These are phyloP conservation scores for Leucosporidium scottii DNA, from an alignment of 768 basidiomycete species.

Conservation along the genomic window DNA sequence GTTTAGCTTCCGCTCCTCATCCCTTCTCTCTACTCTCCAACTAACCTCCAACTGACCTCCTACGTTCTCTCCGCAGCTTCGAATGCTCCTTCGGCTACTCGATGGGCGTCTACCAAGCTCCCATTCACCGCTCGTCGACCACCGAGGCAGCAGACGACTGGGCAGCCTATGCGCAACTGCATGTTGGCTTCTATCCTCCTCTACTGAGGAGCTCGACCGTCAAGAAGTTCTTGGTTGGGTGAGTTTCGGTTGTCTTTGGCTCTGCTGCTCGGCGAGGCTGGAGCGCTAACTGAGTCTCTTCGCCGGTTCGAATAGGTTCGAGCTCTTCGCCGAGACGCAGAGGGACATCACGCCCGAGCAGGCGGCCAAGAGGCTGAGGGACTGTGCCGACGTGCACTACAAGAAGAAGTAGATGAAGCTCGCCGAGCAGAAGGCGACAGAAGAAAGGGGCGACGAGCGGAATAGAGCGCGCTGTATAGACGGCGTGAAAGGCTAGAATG, in stretches of 20 bases:
- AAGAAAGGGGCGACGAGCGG: too few species aligned
- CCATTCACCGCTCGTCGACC: conserved; percentile 40
- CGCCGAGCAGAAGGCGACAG: too few species aligned
- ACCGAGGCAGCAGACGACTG: conserved; percentile 36
- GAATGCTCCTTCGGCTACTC: conserved; percentile 81
- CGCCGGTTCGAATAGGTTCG: too few species aligned
- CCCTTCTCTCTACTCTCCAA: conserved; percentile 48
- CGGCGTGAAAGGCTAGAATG: too few species aligned
- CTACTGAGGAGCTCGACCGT: conserved; percentile 72
- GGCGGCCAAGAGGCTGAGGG: conserved; percentile 52
- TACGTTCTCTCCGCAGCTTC: conserved; percentile 50
- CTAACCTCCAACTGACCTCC: too few species aligned
- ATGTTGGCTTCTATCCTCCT: conserved; percentile 81
- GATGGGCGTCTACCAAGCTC: conserved; percentile 87
- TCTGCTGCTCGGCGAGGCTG: background rate
- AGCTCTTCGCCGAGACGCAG: conserved; percentile 84
- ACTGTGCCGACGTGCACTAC: conserved; percentile 56
- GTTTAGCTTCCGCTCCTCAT: background rate
- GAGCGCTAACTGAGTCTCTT: too few species aligned
- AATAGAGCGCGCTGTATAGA: too few species aligned
- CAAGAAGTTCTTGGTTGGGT: conserved; percentile 86
- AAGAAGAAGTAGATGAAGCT: conserved; percentile 13
- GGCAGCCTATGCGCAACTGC: conserved; percentile 65
- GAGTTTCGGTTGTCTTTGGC: conserved; percentile 35
- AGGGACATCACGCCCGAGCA: conserved; percentile 84